Percentiles rank a stretch among this genome's conserved stretches.
phyloP scores from a whole-genome alignment of 257 asterid species.

The Misopates orontium region DNA sequence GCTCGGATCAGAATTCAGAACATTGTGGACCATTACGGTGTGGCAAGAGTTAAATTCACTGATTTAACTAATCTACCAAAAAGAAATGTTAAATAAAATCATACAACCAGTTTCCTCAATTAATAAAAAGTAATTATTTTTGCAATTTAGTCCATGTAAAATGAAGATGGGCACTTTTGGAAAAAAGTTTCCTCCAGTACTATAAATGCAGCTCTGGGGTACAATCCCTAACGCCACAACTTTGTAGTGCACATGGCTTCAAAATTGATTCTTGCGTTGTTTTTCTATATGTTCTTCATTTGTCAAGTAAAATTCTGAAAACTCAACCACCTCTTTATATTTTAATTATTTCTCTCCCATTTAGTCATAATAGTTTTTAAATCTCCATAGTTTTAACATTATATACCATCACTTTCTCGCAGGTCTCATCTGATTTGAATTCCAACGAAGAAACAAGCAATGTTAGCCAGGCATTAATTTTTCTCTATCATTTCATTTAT shows the following conservation, averaged over 20 bases:
- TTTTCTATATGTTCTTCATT: conserved; percentile 33
- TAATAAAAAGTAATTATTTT: no score
- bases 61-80: no score
- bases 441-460: conserved; percentile 34
- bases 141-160: not conserved
- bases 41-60: no score
- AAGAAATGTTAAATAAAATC: not conserved
- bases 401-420: conserved; percentile 10
- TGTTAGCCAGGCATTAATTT: conserved; percentile 36
- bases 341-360: no score
- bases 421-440: conserved; percentile 40
- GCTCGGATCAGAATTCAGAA: no score
- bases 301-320: conserved; percentile 26
- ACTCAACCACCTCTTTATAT: not conserved
- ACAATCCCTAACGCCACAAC: not conserved
- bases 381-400: no score
- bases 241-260: conserved; percentile 30
- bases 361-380: not conserved
- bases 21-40: no score
- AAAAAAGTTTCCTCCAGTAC: conserved; percentile 20
- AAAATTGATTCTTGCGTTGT: conserved; percentile 25
- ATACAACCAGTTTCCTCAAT: not conserved
- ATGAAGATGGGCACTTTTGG: conserved; percentile 33
- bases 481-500: not conserved
- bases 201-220: conserved; percentile 15